Conservation (phyloP, 495 filamentous ascomycete genomes). For the Podospora pseudocomata region DNA sequence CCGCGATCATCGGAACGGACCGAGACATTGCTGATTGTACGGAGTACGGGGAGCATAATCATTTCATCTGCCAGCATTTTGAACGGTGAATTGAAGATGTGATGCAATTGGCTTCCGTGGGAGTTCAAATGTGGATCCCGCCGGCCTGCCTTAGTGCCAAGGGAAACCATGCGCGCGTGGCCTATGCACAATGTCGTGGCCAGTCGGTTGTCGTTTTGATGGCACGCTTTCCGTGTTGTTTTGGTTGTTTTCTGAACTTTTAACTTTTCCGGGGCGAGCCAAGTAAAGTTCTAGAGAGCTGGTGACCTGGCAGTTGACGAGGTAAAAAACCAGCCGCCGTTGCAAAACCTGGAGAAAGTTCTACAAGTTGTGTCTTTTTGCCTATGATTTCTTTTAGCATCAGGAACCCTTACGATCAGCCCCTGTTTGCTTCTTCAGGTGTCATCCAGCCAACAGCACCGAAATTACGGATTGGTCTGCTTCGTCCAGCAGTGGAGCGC, state of each 20-base stretch:
- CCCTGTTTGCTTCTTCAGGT: slow-evolving; percentile 19
- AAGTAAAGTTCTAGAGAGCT: too few species aligned
- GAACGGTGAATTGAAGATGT: background rate
- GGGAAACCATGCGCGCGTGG: background rate
- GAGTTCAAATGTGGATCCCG: background rate
- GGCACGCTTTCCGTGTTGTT: background rate
- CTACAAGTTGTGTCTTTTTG: too few species aligned
- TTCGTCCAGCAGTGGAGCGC: slow-evolving; percentile 21
- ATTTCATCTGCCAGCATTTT: background rate
- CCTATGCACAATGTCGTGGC: slow-evolving; percentile 4
- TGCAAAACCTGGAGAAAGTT: background rate
- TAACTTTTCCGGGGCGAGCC: background rate
- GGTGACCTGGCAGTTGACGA: background rate
- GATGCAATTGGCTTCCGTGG: background rate
- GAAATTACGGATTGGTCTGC: slow-evolving; percentile 24
- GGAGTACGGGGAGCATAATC: background rate
- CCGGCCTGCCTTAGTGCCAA: background rate
- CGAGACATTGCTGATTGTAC: background rate
- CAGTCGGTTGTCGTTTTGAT: background rate
- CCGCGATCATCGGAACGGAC: background rate
- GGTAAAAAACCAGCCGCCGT: background rate
- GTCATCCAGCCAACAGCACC: slow-evolving; percentile 24
- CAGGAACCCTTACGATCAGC: background rate
- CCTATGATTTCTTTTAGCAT: background rate
- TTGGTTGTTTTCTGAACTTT: background rate